These are phyloP conservation scores for Fusarium ramigenum DNA, from an alignment of 2,329 filamentous ascomycete species.

Conservation along the genomic window DNA sequence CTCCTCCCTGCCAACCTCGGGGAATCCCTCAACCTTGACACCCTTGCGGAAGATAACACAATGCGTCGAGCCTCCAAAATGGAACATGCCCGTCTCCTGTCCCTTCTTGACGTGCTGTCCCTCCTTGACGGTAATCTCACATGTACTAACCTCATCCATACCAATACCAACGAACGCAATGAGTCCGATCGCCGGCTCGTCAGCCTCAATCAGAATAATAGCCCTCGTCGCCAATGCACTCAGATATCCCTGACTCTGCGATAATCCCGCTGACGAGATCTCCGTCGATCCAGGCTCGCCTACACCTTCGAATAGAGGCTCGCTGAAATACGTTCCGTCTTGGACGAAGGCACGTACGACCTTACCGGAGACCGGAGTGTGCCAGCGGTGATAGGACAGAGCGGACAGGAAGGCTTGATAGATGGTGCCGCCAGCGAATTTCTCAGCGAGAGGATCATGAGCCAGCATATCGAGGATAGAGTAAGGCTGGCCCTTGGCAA, in stretches of 20 bases:
- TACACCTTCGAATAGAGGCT: constrained; percentile 55
- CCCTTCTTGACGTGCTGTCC: constrained; percentile 75
- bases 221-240: constrained; percentile 74
- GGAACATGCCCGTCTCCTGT: constrained; percentile 80
- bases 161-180: constrained; percentile 77
- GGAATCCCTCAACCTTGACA: constrained; percentile 57
- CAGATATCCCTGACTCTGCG: constrained; percentile 71
- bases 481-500: constrained; percentile 75
- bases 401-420: constrained; percentile 77
- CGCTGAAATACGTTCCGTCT: constrained; percentile 75
- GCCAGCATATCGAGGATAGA: constrained; percentile 71
- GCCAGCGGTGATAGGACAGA: constrained; percentile 77
- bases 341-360: constrained; percentile 66
- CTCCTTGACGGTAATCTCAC: constrained; percentile 74
- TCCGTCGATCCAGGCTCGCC: constrained; percentile 42
- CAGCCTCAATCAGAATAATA: constrained; percentile 75
- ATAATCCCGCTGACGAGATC: constrained; percentile 56
- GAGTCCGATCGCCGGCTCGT: constrained; percentile 72
- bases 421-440: constrained; percentile 71
- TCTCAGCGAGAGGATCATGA: constrained; percentile 59
- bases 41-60: constrained; percentile 72
- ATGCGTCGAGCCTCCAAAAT: constrained; percentile 79
- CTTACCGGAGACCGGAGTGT: constrained; percentile 71
- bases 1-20: constrained; percentile 46
- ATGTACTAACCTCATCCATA: constrained; percentile 81